phyloP scores from a whole-genome alignment of 2,329 filamentous ascomycete genomes.

The Diaporthe velutina region DNA sequence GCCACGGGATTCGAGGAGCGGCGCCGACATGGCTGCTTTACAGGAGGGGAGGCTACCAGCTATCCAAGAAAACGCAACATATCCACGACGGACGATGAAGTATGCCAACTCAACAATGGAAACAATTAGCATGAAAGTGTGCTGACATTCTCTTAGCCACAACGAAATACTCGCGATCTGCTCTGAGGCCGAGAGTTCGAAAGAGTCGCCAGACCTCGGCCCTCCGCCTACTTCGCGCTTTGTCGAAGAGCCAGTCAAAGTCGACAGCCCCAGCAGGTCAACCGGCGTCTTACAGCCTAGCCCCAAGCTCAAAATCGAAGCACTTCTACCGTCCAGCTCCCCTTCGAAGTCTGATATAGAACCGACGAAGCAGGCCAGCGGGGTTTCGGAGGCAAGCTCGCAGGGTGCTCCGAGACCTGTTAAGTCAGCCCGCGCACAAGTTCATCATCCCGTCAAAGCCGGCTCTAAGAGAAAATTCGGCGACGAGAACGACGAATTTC shows the following conservation, averaged over 20 bases:
- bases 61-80: constrained; percentile 78
- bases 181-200: constrained; percentile 60
- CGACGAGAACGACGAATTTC: constrained; percentile 63
- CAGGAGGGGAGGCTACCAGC: constrained; percentile 72
- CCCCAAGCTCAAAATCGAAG: constrained; percentile 35
- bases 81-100: constrained; percentile 77
- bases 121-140: neutral
- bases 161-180: constrained; percentile 74
- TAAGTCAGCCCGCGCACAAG: constrained; percentile 37
- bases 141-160: constrained; percentile 58
- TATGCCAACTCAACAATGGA: constrained; percentile 54
- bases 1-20: constrained; percentile 65
- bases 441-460: constrained; percentile 54
- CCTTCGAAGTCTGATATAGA: constrained; percentile 42
- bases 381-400: constrained; percentile 47
- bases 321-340: constrained; percentile 21
- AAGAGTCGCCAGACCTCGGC: constrained; percentile 78
- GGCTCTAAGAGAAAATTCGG: constrained; percentile 71
- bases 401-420: neutral
- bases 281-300: constrained; percentile 31
- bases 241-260: constrained; percentile 68
- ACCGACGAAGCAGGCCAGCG: constrained; percentile 40
- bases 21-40: constrained; percentile 63
- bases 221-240: constrained; percentile 71
- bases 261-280: constrained; percentile 59